Evolutionary conservation across 2,329 filamentous ascomycete genomes (phyloP), one percentile per base, ranked within the genome.

Genomic region (Trichoderma cornu-damae): DNA sequence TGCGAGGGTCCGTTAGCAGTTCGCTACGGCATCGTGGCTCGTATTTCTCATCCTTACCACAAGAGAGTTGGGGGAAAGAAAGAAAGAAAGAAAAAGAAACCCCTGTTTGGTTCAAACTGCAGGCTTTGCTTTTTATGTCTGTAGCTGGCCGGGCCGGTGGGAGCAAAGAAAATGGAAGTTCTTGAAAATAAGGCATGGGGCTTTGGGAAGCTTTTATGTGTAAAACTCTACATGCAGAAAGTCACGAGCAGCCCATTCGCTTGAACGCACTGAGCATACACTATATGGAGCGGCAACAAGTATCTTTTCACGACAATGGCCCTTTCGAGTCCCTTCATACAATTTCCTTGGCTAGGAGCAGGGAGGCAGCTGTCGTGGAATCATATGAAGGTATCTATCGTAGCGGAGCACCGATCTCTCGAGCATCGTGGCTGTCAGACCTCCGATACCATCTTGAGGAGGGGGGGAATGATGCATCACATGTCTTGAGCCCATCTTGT

Each of bases 151-250:
- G 0, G 8, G 12, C 16, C 18, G 12, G n/a, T 16, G 9, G 35
- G 7, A 20, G n/a, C 7, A 14, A 22, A 22, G 32, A 14, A 22
- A 16, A 47, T n/a, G 14, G 20, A 34, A 38, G 14, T 32, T 22
- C 1, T 4, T 12, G 4, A 14, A 9, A 26, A 30, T 3, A 7
- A n/a, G 26, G 12, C 7, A 26, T 6, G 4, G 51, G 51, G 20
- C n/a, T 12, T 46, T 22, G 16, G 24, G 24, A 35, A 46, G 22
- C 51, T 4, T 47, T 55, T 55, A 55, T 47, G 42, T 55, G 12
- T 16, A 28, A n/a, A 22, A 28, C 30, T 26, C 22, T 26, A 46
- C n/a, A 30, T n/a, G 9, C 38, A 30, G 9, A 44, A n/a, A 1
- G 18, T 35, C 9, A 7, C 14, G 4, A 3, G 24, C 20, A 14